Evolutionary conservation across 73 alveolate species (phyloP).

Genomic region (Paramecium biaurelia): DNA sequence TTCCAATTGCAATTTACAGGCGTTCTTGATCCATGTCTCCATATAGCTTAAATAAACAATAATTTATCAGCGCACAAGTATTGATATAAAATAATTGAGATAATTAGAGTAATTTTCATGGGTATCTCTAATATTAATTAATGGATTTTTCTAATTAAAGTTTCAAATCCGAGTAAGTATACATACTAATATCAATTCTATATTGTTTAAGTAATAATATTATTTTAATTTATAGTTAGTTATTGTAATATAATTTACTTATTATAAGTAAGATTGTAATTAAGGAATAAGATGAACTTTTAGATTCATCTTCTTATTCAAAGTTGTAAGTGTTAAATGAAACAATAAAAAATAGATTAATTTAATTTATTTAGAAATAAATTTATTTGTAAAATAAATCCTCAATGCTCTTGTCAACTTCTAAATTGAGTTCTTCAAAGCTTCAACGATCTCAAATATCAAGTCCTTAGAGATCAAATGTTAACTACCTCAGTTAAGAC

Average conservation of each 20-base stretch:
- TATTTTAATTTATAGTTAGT: not conserved
- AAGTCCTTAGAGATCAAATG: conserved; percentile 37
- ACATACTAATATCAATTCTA: not conserved
- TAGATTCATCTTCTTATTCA: not conserved
- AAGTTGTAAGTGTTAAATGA: not conserved
- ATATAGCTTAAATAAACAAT: not conserved
- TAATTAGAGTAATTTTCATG: not conserved
- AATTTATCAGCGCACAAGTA: not conserved
- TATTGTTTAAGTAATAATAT: not conserved
- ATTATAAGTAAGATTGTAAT: not conserved
- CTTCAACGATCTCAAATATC: not conserved
- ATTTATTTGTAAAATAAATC: not conserved
- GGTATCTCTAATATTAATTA: not conserved
- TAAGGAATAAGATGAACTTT: not conserved
- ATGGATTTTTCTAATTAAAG: not conserved
- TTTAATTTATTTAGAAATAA: not conserved
- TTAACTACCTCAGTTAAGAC: conserved; percentile 16
- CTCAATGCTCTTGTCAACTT: not conserved
- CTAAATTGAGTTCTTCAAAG: not conserved
- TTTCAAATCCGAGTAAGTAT: not conserved
- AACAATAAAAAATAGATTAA: not conserved
- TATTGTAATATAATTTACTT: not conserved
- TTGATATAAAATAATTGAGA: not conserved
- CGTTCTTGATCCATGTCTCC: conserved; percentile 66
- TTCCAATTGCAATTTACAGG: conserved; percentile 48